Conservation (phyloP, 495 filamentous ascomycete species). For the Emericellopsis terricola region DNA sequence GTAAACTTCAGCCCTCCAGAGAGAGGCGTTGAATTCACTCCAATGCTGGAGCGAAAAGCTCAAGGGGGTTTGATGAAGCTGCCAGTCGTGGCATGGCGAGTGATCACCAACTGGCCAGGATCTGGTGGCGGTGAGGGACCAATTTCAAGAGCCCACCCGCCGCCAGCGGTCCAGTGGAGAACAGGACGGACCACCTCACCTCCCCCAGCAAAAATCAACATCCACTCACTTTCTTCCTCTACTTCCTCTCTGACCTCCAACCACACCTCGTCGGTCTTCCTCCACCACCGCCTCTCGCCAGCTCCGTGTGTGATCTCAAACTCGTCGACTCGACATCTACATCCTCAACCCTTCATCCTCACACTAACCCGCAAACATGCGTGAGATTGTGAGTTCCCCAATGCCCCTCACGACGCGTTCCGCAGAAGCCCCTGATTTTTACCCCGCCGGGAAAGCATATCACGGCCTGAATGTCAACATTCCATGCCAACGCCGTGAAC, state of each 20-base stretch:
- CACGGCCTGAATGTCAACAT: too few species aligned
- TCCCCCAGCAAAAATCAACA: background rate
- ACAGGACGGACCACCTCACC: background rate
- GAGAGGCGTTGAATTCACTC: too few species aligned
- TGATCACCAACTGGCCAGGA: background rate
- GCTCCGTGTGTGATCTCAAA: too few species aligned
- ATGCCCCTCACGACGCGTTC: constrained; percentile 48
- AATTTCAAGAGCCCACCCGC: too few species aligned
- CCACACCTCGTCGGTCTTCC: background rate
- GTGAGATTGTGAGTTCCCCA: constrained; percentile 69
- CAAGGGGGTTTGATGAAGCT: too few species aligned
- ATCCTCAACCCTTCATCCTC: constrained; percentile 4
- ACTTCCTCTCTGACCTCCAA: background rate
- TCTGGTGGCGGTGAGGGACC: background rate
- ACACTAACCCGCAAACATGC: constrained; percentile 43
- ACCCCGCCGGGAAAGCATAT: constrained; percentile 42
- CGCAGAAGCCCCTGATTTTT: constrained; percentile 21
- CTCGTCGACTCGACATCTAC: too few species aligned
- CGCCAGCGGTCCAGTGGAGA: too few species aligned
- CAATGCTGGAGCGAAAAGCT: too few species aligned
- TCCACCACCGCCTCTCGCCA: too few species aligned
- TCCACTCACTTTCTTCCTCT: background rate
- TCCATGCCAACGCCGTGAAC: constrained; percentile 11
- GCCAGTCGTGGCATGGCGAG: too few species aligned
- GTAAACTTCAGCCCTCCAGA: too few species aligned